These are phyloP conservation scores for Asterella californica DNA, from an alignment of 225 moss, liverwort and hornwort species.

Conservation along the genomic window DNA sequence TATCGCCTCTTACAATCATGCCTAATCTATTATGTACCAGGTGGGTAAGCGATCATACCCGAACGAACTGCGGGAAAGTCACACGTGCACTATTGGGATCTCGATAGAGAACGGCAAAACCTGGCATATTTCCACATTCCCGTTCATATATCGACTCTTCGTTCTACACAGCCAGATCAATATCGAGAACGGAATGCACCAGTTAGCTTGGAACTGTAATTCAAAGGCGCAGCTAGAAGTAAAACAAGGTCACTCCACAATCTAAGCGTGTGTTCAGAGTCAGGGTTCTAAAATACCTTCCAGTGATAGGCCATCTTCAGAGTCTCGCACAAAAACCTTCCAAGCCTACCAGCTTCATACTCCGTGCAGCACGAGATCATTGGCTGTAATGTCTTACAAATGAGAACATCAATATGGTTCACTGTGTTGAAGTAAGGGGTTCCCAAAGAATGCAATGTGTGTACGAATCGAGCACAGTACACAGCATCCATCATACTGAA, in stretches of 20 bases:
- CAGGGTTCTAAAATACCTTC: slow-evolving; percentile 54
- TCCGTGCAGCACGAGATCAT: slow-evolving; percentile 99
- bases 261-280: background rate
- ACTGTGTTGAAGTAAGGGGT: slow-evolving; percentile 98
- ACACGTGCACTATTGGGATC: slow-evolving; percentile 94
- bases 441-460: slow-evolving; percentile 87
- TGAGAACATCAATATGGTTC: slow-evolving; percentile 95
- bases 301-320: slow-evolving; percentile 99
- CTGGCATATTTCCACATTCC: slow-evolving; percentile 99
- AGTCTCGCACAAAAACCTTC: slow-evolving; percentile 93
- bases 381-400: slow-evolving; percentile 96
- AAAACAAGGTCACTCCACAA: background rate
- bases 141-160: slow-evolving; percentile 86
- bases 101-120: slow-evolving; percentile 93
- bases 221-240: background rate
- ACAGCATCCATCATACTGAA: slow-evolving; percentile 99
- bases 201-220: background rate
- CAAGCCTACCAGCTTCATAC: slow-evolving; percentile 94
- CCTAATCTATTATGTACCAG: background rate
- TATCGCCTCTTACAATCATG: background rate
- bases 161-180: slow-evolving; percentile 55
- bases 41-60: slow-evolving; percentile 41
- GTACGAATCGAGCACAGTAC: slow-evolving; percentile 96
- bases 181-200: background rate
- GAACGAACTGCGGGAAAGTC: slow-evolving; percentile 80